phyloP scores from a whole-genome alignment of 2,329 filamentous ascomycete genomes.

The Aspergillus sp. region DNA sequence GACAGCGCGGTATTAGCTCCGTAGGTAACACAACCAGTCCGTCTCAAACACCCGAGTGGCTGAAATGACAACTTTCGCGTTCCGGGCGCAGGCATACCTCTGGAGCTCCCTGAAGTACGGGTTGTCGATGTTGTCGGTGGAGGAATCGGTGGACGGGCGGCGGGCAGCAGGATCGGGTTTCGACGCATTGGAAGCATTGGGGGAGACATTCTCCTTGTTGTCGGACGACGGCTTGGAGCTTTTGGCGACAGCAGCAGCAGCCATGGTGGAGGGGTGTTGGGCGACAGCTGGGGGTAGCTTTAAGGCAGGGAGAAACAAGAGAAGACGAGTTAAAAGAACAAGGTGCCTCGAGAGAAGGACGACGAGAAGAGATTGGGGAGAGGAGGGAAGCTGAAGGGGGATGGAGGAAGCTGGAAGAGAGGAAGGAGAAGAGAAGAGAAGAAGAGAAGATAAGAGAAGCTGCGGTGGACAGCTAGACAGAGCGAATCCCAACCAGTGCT shows the following conservation, averaged over 20 bases:
- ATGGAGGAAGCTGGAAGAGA: conserved; percentile 1
- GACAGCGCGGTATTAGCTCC: conserved; percentile 10
- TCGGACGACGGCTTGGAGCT: conserved; percentile 59
- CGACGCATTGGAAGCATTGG: conserved; percentile 29
- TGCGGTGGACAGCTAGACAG: no score
- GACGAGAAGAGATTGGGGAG: background rate
- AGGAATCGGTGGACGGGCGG: conserved; percentile 43
- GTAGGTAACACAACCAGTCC: conserved; percentile 7
- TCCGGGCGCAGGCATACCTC: conserved; percentile 53
- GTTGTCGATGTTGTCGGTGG: conserved; percentile 57
- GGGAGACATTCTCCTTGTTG: conserved; percentile 55
- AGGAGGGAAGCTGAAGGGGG: background rate
- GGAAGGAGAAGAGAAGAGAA: conserved; percentile 1
- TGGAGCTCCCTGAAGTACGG: conserved; percentile 79
- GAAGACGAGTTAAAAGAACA: background rate
- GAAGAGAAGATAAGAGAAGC: conserved; percentile 11
- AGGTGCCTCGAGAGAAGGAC: background rate
- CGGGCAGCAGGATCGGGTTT: conserved; percentile 25
- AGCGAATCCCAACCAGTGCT: no score
- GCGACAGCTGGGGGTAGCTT: background rate
- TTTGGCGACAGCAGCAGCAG: conserved; percentile 51
- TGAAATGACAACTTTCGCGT: background rate
- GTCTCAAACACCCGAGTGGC: background rate
- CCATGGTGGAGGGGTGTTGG: conserved; percentile 40
- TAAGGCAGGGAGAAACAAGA: background rate